Percentiles rank a stretch among this genome's conserved stretches.
Conservation (phyloP, 2,329 filamentous ascomycete species). For the Lecanicillium sp. region DNA sequence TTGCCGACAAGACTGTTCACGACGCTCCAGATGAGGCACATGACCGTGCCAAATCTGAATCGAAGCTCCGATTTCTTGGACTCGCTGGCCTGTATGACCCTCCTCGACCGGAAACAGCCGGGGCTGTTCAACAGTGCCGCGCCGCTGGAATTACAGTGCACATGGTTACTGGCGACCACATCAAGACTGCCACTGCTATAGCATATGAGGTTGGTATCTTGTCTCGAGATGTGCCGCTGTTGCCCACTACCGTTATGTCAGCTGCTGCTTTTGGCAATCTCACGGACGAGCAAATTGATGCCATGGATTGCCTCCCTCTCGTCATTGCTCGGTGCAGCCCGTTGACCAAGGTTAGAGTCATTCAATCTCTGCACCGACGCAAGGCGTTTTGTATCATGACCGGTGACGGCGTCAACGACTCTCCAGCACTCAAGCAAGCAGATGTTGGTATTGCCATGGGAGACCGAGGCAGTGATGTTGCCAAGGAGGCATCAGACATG, state of each 20-base stretch:
- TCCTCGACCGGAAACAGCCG: conserved; percentile 58
- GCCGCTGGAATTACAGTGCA: conserved; percentile 57
- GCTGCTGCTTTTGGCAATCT: conserved; percentile 56
- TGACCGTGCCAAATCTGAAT: conserved; percentile 47
- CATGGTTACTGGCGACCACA: conserved; percentile 64
- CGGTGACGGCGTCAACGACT: conserved; percentile 69
- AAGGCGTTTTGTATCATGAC: conserved; percentile 67
- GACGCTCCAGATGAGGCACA: conserved; percentile 26
- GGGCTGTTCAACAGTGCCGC: conserved; percentile 51
- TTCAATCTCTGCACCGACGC: conserved; percentile 63
- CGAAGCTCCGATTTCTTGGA: conserved; percentile 55
- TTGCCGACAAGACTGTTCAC: conserved; percentile 45
- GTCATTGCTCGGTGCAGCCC: conserved; percentile 65
- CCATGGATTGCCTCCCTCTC: conserved; percentile 51
- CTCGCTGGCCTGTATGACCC: conserved; percentile 68
- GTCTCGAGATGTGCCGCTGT: conserved; percentile 24
- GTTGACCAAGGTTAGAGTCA: conserved; percentile 66
- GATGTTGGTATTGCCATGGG: conserved; percentile 75
- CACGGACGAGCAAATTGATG: conserved; percentile 55
- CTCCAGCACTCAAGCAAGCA: conserved; percentile 62
- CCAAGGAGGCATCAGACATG: conserved; percentile 79
- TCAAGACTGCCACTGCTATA: conserved; percentile 59
- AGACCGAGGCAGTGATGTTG: conserved; percentile 61
- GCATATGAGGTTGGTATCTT: conserved; percentile 59
- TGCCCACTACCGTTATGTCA: conserved; percentile 46